phyloP scores from a whole-genome alignment of 2,329 filamentous ascomycete species.

The Aspergillus flavus region DNA sequence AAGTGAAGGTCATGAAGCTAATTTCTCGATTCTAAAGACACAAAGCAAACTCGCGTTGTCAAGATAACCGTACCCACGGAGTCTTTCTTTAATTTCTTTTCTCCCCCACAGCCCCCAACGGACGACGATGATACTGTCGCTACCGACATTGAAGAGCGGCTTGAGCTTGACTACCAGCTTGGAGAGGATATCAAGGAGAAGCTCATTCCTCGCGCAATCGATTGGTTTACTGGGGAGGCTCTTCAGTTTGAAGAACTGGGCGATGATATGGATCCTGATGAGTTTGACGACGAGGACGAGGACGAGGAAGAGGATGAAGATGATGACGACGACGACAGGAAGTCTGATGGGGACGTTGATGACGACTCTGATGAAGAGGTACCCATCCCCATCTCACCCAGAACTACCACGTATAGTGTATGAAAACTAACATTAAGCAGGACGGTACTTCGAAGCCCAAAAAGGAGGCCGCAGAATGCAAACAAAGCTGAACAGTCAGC shows the following conservation, averaged over 20 bases:
- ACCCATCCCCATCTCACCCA: conserved; percentile 12
- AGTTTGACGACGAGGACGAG: conserved; percentile 87
- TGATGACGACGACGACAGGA: conserved; percentile 78
- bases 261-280: conserved; percentile 79
- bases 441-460: conserved; percentile 88
- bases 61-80: conserved; percentile 99
- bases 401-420: conserved; percentile 1
- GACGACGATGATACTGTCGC: conserved; percentile 71
- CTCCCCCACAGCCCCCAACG: conserved; percentile 81
- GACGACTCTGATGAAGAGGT: conserved; percentile 65
- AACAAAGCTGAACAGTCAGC: conserved; percentile 72
- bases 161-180: conserved; percentile 97
- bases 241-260: conserved; percentile 94
- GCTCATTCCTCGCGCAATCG: conserved; percentile 94
- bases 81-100: conserved; percentile 99
- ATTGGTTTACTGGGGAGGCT: conserved; percentile 99
- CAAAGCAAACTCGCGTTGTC: conserved; percentile 97
- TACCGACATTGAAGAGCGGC: conserved; percentile 92
- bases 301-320: conserved; percentile 85
- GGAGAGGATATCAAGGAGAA: conserved; percentile 99
- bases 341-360: conserved; percentile 62
- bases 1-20: background rate
- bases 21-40: conserved; percentile 63
- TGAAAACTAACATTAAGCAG: conserved; percentile 50
- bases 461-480: conserved; percentile 93